Conservation (phyloP, 345 rosid genomes). For the Balakata baccata region DNA sequence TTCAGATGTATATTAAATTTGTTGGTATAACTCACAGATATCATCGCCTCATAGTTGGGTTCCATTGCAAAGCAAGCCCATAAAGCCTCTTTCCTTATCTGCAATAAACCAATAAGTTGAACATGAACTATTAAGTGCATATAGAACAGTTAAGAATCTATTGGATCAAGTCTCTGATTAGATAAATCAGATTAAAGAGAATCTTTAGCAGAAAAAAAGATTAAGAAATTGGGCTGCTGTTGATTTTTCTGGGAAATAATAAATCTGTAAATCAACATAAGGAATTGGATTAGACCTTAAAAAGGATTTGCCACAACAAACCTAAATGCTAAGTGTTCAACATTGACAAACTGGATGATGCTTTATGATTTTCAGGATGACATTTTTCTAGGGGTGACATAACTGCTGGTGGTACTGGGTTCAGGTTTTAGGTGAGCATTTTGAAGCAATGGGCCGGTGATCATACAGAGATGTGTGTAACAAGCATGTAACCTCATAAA, state of each 20-base stretch:
- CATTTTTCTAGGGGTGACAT: neutral
- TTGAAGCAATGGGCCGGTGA: neutral
- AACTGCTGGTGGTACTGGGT: neutral
- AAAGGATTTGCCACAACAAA: neutral
- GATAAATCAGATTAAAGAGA: neutral
- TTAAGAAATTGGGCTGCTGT: neutral
- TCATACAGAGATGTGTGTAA: neutral
- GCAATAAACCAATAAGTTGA: constrained; percentile 19
- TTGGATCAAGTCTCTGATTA: neutral
- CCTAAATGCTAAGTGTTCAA: neutral
- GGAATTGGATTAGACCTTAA: neutral
- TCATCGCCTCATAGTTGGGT: constrained; percentile 81
- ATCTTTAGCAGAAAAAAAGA: neutral
- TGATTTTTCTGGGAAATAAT: neutral
- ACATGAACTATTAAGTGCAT: constrained; percentile 1
- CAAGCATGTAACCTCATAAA: neutral
- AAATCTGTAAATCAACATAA: neutral
- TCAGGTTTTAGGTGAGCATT: neutral
- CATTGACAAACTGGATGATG: neutral
- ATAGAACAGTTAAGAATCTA: neutral
- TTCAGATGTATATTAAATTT: neutral
- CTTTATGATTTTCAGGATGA: neutral
- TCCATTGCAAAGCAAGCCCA: constrained; percentile 92
- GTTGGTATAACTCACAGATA: constrained; percentile 45
- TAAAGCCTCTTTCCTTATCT: constrained; percentile 89